Evolutionary conservation across 2,329 filamentous ascomycete species (phyloP), one percentile per base, ranked within the genome.

Genomic region (Penicillium verrucosum): DNA sequence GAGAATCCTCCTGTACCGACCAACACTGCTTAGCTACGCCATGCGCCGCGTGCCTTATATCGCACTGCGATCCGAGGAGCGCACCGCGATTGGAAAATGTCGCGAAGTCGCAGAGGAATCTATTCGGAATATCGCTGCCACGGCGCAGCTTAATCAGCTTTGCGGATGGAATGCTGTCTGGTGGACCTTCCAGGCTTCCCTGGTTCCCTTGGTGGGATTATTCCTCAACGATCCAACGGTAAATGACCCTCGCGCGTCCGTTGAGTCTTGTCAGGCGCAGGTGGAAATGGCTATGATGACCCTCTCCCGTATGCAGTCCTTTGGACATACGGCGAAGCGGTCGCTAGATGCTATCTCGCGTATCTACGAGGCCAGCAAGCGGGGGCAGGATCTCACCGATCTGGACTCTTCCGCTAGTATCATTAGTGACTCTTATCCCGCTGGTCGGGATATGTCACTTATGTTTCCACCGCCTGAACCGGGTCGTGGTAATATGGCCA

Each of bases 141-240:
- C 89, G 60, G 90, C 88, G 76, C 83, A 83, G 44, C 82, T 85
- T 44, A 89, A 90, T 68, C 85, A 91, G 68, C 89, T 92, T 76
- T 85, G 85, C 0, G 89, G 89, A 9, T 92, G 89, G 89, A 90
- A 90, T 69, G 89, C 87, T 0, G 88, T 89, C 2, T 92, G 89
- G 88, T 88, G 91, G 73, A 82, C 90, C 57, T 92, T 90, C 74
- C 89, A 92, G 71, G 88, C 89, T 0, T 85, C 85, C 60, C 89
- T 92, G 86, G 85, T 92, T 9, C 89, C 89, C 0, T 81, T 93
- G 1, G 82, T 93, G 11, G 88, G 84, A 23, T 78, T 92, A 12
- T 90, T 91, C 70, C 68, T 75, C 36, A 70, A 71, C 18, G 72
- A 75, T 54, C 64, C 62, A 25, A 73, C 71, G 1, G 63, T 62